Evolutionary conservation across 2,329 filamentous ascomycete genomes (phyloP), one percentile per base, ranked within the genome.

Genomic region (Diaporthe vaccinii): DNA sequence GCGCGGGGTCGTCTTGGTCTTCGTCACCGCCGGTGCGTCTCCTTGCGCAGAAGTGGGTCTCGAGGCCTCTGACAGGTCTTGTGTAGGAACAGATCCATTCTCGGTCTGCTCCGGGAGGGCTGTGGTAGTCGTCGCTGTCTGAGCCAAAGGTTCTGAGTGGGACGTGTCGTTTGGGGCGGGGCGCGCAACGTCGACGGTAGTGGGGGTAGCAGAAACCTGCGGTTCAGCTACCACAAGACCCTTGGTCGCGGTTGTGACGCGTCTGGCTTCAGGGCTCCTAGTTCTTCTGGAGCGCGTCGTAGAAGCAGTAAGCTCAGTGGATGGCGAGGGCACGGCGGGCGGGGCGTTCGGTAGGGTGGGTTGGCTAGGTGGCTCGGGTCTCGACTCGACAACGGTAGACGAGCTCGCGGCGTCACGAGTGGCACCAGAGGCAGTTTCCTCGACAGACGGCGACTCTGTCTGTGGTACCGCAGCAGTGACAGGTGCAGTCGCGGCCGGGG

Each of bases 401-500:
- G 76, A 65, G 34, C 72, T 65, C 36, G 73, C 62, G 31, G 71
- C 49, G 17, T 73, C 44, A 20, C 61, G 59, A 25, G n/a, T 78
- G 77, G 2, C 74, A 75, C 46, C 70, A 25, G 61, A 31, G n/a
- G 39, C 61, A 15, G 39, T 20, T 4, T 73, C 73, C 55, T 72
- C 73, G 46, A 53, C 59, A 46, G 73, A 17, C 20, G 79, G 75
- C 17, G 80, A 78, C 67, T 72, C 73, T 5, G 78, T 77, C 36
- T 72, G 73, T 34, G 74, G 74, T 14, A 74, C 76, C 55, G 80
- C 74, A 34, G 78, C 74, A 14, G 80, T 70, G 34, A 79, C 78
- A 59, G 77, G 77, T 44, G 85, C 82, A 58, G 85, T 79, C 65
- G 81, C 74, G 80, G 80, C 74, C 84, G 81, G 74, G 82, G 85